phyloP scores from a whole-genome alignment of 75 land plant genomes.

The Sequoia sempervirens region DNA sequence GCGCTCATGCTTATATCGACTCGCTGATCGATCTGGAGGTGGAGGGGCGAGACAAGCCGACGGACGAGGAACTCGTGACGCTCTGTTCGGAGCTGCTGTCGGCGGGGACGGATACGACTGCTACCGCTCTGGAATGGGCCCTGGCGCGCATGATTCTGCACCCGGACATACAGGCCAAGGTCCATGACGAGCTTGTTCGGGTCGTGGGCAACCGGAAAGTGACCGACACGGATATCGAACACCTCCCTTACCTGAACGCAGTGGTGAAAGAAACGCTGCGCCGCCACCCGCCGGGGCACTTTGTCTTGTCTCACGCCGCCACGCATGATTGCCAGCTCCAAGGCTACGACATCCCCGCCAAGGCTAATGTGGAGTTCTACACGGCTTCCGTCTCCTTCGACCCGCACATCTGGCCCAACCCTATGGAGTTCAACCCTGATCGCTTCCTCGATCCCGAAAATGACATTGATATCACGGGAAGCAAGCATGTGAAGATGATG shows the following conservation, averaged over 20 bases:
- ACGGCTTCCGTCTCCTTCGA: constrained; percentile 51
- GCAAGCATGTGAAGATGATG: constrained; percentile 51
- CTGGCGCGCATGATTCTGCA: constrained; percentile 59
- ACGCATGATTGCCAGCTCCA: constrained; percentile 45
- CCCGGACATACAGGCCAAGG: constrained; percentile 48
- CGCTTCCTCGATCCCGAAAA: constrained; percentile 36
- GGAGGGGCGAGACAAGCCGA: constrained; percentile 24
- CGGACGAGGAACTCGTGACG: constrained; percentile 31
- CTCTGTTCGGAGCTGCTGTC: constrained; percentile 62
- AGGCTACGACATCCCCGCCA: constrained; percentile 73
- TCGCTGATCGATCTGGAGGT: constrained; percentile 45
- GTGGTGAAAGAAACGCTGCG: constrained; percentile 61
- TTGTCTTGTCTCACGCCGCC: constrained; percentile 51
- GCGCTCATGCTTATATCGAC: constrained; percentile 38
- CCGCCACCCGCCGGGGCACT: constrained; percentile 54
- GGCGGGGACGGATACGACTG: constrained; percentile 83
- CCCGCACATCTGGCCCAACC: constrained; percentile 58
- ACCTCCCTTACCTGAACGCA: constrained; percentile 52
- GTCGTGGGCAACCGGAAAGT: constrained; percentile 39
- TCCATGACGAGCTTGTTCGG: constrained; percentile 52
- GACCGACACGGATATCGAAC: constrained; percentile 45
- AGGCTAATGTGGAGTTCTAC: constrained; percentile 62
- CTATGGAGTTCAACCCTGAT: constrained; percentile 69
- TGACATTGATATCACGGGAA: constrained; percentile 57
- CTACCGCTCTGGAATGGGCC: constrained; percentile 83